Evolutionary conservation across 1,284 basidiomycete genomes (phyloP), one percentile per base, ranked within the genome.

Genomic region (Rhodofomes roseus): DNA sequence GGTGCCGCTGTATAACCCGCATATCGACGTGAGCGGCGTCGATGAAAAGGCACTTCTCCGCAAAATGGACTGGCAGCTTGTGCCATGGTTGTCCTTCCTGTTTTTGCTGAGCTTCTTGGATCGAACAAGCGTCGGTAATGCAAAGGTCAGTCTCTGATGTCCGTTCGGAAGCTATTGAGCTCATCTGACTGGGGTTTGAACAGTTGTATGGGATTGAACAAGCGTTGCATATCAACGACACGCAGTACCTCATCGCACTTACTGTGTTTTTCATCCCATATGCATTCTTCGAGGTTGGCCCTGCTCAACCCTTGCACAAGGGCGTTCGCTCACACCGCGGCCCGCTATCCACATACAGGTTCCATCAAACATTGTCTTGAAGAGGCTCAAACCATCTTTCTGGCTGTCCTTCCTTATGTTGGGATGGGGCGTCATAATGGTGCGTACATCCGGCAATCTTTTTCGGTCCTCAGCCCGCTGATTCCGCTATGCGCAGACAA

Each of bases 71-170:
- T 68, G 79, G 60, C 78, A 80, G 20, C 78, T 89, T 60, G 78
- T 89, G 44, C 87, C 87, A 14, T 89, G 86, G 86, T 69, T 89
- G 53, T 82, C 86, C 20, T 80, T 93, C 60, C 73, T 93, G 61
- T 93, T 92, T 72, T 77, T 92, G 39, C 76, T 92, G 48, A 87
- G 86, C 63, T 89, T 89, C 73, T 72, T 88, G 54, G 92, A 93
- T 73, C 82, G 92, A 59, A 87, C 89, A 43, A 90, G 88, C 66
- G 90, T 93, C 64, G 92, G 90, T 70, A 93, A 93, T 73, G 89
- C 89, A 12, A 86, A 84, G 75, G 84, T 89, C 18, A 1, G 41
- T 54, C 34, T 39, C 9, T 44, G 5, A 4, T 34, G 31, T 34
- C 31, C 31, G 31, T 34, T 34, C 11, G 11, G 31, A 34, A 11